Evolutionary conservation across 176 grass and related monocot species (phyloP), one percentile per base, ranked within the genome.

Genomic region (Puccinellia tenuiflora): DNA sequence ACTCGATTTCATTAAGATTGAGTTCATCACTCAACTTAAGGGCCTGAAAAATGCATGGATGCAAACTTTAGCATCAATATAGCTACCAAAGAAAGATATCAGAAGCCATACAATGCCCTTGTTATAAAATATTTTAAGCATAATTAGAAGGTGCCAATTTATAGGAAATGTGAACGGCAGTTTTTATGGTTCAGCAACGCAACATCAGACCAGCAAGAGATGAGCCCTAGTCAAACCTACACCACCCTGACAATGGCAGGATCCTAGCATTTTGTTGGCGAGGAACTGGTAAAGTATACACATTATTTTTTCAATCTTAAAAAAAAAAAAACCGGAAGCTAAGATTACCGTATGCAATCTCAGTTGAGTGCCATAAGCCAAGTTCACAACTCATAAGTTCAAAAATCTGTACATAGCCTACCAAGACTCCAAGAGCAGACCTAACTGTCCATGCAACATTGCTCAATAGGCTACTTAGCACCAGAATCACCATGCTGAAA

Each of bases 1-100:
- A 98, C 73, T 91, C 89, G 8, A 93, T 93, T 78, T 98, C 96
- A 75, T 98, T 98, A 42, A 98, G 93, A 93, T 93, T 90, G 79
- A 95, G 91, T 78, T 98, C 96, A 74, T 98, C 96, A 51, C 96
- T 98, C 85, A 98, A 78, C 79, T 98, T 95, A 37, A 98, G 62
- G 4, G 92, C 92, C 96, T 98, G 86, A 79, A 81, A 87, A 88
- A 79, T 13, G 50, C 1, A 79, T 34, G 65, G 7, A 64, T 30
- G 14, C 11, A 70, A 33, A 77, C 43, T 77, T 67, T 63, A 91
- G 29, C 55, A 57, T 84, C 31, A 65, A 29, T 4, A 9, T 38
- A 81, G 51, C 13, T 67, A 55, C 25, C 70, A 35, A 54, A 75
- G 2, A 45, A 47, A 24, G 6, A n/a, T 9, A 7, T 4, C 33